Percentiles rank a stretch among this genome's conserved stretches.
Conservation (phyloP, 345 rosid species). For the Adansonia digitata region DNA sequence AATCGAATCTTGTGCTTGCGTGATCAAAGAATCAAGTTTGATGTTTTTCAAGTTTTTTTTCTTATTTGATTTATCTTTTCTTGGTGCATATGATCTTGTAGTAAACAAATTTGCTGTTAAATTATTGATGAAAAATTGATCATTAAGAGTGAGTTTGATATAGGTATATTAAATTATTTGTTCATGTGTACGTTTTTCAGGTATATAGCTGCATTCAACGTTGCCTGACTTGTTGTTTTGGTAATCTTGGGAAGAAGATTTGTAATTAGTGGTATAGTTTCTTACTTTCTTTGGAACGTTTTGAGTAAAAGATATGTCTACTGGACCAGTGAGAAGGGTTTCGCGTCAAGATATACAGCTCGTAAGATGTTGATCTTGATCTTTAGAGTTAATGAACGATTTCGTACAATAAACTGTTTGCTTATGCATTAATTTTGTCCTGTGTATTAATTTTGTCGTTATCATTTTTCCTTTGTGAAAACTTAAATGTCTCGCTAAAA, state of each 20-base stretch:
- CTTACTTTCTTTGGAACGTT: constrained; percentile 10
- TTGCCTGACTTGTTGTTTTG: background rate
- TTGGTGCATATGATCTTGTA: background rate
- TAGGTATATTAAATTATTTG: background rate
- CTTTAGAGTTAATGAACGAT: background rate
- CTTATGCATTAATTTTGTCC: background rate
- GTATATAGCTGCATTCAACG: background rate
- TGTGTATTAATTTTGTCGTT: background rate
- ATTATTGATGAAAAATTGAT: background rate
- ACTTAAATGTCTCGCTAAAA: background rate
- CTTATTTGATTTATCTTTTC: background rate
- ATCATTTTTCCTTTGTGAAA: background rate
- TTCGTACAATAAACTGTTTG: background rate
- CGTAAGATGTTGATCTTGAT: constrained; percentile 40
- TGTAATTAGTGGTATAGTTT: background rate
- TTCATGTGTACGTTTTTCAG: background rate
- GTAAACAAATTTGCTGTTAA: background rate
- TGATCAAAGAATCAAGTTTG: background rate
- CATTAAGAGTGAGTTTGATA: background rate
- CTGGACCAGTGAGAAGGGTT: constrained; percentile 69
- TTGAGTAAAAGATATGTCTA: constrained; percentile 48
- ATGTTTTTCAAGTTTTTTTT: background rate
- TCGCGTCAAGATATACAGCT: constrained; percentile 85
- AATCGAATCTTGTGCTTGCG: background rate
- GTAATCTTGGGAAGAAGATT: background rate